A percentile compares a stretch with the other conserved stretches of the same genome.
These are phyloP conservation scores for Pichia cactophila DNA, from an alignment of 1,139 yeast species.

Conservation along the genomic window DNA sequence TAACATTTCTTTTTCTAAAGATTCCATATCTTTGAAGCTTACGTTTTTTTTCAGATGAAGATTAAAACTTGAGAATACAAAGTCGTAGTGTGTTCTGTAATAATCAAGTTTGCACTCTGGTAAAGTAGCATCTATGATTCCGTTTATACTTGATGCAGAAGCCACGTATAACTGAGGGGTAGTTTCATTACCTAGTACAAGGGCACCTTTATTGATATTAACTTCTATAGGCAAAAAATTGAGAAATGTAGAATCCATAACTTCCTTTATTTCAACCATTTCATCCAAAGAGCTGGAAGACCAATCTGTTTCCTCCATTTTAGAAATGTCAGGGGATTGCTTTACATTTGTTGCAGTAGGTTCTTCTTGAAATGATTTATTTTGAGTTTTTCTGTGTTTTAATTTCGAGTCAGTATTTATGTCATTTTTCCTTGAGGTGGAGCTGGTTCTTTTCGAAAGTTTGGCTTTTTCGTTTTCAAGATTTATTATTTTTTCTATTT, in stretches of 20 bases:
- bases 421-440: not conserved
- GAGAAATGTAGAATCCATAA: constrained; percentile 13
- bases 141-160: constrained; percentile 51
- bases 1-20: constrained; percentile 6
- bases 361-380: not conserved
- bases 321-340: not conserved
- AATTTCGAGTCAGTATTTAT: not conserved
- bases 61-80: constrained; percentile 44
- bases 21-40: constrained; percentile 33
- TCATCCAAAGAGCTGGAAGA: not conserved
- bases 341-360: not conserved
- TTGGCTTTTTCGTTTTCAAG: constrained; percentile 8
- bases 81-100: constrained; percentile 40
- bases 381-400: constrained; percentile 1
- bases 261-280: not conserved
- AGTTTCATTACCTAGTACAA: constrained; percentile 69
- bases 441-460: not conserved
- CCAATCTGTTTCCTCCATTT: not conserved
- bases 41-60: constrained; percentile 65
- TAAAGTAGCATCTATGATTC: constrained; percentile 49
- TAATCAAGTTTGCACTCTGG: constrained; percentile 48
- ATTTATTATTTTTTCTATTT: constrained; percentile 36
- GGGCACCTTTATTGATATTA: constrained; percentile 49
- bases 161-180: constrained; percentile 68
- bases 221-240: constrained; percentile 30